These are phyloP conservation scores for Stagonosporopsis tanaceti DNA, from an alignment of 2,329 filamentous ascomycete species.

Conservation along the genomic window DNA sequence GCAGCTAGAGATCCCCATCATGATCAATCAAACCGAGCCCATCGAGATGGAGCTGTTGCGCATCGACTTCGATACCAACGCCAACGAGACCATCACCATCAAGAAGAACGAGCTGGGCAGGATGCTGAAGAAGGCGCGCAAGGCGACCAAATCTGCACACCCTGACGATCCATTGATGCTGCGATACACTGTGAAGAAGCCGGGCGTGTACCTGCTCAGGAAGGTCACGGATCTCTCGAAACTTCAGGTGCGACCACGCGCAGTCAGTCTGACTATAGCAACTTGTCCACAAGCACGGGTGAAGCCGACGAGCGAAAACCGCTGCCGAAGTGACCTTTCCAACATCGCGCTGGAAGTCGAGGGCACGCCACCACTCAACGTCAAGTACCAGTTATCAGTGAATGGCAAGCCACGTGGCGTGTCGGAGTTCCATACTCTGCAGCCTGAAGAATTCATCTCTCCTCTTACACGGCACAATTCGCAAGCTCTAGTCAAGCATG, in stretches of 20 bases:
- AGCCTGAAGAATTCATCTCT: conserved; percentile 84
- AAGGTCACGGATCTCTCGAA: conserved; percentile 93
- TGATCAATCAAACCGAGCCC: conserved; percentile 92
- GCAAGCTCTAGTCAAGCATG: conserved; percentile 64
- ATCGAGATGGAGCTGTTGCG: conserved; percentile 88
- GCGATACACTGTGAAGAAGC: conserved; percentile 79
- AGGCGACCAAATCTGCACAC: conserved; percentile 59
- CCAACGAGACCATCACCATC: conserved; percentile 81
- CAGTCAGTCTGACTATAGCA: conserved; percentile 83
- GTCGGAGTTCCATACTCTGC: conserved; percentile 85
- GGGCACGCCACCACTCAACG: conserved; percentile 88
- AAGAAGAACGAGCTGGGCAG: conserved; percentile 76
- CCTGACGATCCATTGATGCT: conserved; percentile 69
- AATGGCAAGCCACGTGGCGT: conserved; percentile 85
- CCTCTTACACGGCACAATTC: conserved; percentile 72
- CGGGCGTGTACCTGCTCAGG: conserved; percentile 84
- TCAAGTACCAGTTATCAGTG: conserved; percentile 88
- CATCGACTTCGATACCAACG: conserved; percentile 81
- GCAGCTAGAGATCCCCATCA: conserved; percentile 76
- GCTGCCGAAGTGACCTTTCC: conserved; percentile 88
- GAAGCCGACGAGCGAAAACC: conserved; percentile 68
- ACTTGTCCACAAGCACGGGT: conserved; percentile 83
- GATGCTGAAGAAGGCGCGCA: conserved; percentile 74
- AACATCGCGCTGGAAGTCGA: conserved; percentile 83
- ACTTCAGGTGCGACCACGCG: conserved; percentile 82